These are phyloP conservation scores for Clarireedia monteithiana DNA, from an alignment of 2,329 filamentous ascomycete genomes.

Conservation along the genomic window DNA sequence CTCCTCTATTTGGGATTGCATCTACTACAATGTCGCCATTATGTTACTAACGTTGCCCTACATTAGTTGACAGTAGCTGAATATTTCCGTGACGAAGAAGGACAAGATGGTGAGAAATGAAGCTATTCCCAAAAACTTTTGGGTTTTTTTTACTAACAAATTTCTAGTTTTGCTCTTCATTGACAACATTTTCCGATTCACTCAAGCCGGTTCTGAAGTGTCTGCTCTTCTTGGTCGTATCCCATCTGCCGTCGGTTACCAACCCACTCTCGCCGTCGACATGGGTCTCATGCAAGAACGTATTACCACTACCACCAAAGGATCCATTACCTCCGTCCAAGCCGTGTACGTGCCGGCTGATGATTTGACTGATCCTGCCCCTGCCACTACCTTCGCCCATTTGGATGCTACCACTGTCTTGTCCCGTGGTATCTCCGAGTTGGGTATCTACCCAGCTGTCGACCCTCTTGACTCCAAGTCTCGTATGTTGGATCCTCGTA, in stretches of 20 bases:
- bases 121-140: slow-evolving; percentile 26
- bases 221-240: slow-evolving; percentile 99
- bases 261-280: slow-evolving; percentile 95
- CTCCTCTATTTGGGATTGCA: no score
- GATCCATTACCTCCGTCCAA: slow-evolving; percentile 99
- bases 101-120: slow-evolving; percentile 65
- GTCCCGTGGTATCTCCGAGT: slow-evolving; percentile 99
- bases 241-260: slow-evolving; percentile 99
- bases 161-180: slow-evolving; percentile 87
- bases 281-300: slow-evolving; percentile 99
- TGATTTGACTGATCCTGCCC: slow-evolving; percentile 99
- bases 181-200: slow-evolving; percentile 99
- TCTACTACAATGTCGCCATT: no score
- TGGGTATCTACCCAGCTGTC: slow-evolving; percentile 99
- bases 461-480: slow-evolving; percentile 99
- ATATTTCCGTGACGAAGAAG: slow-evolving; percentile 69
- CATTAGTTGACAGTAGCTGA: slow-evolving; percentile 55
- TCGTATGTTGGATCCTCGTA: slow-evolving; percentile 98
- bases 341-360: slow-evolving; percentile 99
- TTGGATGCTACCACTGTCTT: slow-evolving; percentile 99
- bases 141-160: slow-evolving; percentile 20
- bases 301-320: slow-evolving; percentile 99
- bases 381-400: slow-evolving; percentile 98
- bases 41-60: neutral
- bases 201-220: slow-evolving; percentile 99